Percentiles rank a stretch among this genome's conserved stretches.
Evolutionary conservation across 2,329 filamentous ascomycete species (phyloP).

Genomic region (Colletotrichum horii): DNA sequence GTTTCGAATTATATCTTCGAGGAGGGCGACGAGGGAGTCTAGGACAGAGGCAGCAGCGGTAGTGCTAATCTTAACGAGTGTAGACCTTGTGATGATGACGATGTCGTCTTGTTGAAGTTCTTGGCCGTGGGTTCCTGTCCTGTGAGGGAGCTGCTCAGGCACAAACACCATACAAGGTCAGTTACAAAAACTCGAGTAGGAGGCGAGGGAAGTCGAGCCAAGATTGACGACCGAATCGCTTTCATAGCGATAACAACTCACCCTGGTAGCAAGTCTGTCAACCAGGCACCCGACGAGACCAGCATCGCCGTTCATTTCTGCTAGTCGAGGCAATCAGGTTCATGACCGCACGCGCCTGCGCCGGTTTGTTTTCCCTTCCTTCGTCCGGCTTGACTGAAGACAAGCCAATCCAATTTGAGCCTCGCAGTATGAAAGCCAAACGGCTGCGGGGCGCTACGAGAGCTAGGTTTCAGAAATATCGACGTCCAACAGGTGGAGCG

Average conservation of each 20-base stretch:
- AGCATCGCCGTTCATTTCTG: constrained; percentile 62
- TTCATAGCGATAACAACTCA: constrained; percentile 36
- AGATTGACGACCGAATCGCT: neutral
- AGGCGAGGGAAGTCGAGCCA: neutral
- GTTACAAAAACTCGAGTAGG: neutral
- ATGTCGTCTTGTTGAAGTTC: constrained; percentile 67
- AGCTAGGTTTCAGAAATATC: neutral
- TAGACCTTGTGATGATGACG: constrained; percentile 64
- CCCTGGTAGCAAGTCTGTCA: constrained; percentile 66
- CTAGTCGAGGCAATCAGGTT: neutral
- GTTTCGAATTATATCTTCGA: constrained; percentile 63
- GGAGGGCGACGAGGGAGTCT: constrained; percentile 59
- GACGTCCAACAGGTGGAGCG: neutral
- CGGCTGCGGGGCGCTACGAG: neutral
- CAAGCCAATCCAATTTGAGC: neutral
- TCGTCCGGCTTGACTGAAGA: neutral
- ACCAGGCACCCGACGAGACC: constrained; percentile 66
- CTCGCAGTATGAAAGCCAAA: neutral
- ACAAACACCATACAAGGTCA: neutral
- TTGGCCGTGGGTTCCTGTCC: constrained; percentile 61
- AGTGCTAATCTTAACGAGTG: constrained; percentile 64
- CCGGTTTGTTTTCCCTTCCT: neutral
- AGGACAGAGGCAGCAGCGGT: constrained; percentile 59
- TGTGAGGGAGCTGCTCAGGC: constrained; percentile 62
- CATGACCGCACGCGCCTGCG: constrained; percentile 12